Evolutionary conservation across 1,139 yeast genomes (phyloP).

Genomic region (Geotrichum macrosporum): DNA sequence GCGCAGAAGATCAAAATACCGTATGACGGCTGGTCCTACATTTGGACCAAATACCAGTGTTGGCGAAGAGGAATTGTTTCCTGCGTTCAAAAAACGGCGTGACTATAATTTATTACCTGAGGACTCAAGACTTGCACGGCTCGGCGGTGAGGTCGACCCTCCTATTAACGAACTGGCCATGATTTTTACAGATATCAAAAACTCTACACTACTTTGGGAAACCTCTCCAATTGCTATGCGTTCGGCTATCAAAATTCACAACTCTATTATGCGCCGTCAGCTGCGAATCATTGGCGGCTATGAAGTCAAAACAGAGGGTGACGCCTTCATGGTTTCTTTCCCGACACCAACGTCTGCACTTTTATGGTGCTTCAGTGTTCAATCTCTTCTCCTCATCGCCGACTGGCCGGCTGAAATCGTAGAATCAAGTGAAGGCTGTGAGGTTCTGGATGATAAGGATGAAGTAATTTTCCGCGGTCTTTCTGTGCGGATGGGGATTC

Average conservation of each 20-base stretch:
- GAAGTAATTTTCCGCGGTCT: conserved; percentile 72
- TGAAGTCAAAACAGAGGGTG: conserved; percentile 99
- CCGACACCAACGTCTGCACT: conserved; percentile 89
- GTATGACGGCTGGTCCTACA: conserved; percentile 23
- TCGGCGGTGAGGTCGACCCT: conserved; percentile 90
- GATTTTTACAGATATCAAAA: conserved; percentile 95
- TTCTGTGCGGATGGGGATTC: conserved; percentile 95
- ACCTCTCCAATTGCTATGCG: conserved; percentile 91
- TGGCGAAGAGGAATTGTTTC: conserved; percentile 47
- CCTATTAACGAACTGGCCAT: conserved; percentile 93
- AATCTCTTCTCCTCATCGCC: conserved; percentile 71
- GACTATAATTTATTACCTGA: conserved; percentile 56
- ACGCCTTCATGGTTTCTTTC: conserved; percentile 97
- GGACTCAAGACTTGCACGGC: conserved; percentile 73
- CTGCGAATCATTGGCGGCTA: conserved; percentile 91
- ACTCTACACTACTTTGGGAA: conserved; percentile 92
- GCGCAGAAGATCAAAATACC: conserved; percentile 35
- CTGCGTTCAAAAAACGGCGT: conserved; percentile 47
- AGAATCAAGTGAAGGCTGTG: conserved; percentile 79
- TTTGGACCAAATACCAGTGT: conserved; percentile 27
- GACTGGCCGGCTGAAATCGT: conserved; percentile 97
- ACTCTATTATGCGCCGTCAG: conserved; percentile 89
- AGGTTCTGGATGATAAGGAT: conserved; percentile 65
- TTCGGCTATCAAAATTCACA: conserved; percentile 92
- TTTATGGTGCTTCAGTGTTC: conserved; percentile 93